Base-by-base conservation (phyloP, 78 protist genomes). In the Pigoraptor vietnamica region DNA sequence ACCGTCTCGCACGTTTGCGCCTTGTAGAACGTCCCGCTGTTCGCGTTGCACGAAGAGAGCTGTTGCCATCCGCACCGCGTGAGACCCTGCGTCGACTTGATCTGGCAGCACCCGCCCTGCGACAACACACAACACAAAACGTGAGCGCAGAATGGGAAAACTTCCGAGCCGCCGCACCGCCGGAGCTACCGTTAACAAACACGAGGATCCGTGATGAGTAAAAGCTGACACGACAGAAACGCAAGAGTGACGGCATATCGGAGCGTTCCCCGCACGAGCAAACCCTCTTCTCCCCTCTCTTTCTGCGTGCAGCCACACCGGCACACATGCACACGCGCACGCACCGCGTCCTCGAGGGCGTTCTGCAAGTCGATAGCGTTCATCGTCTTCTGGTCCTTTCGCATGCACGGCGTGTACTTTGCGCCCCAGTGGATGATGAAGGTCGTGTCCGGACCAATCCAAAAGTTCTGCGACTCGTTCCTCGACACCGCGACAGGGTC, bases 361-460 rank as follows among this genome's bases (percentile, higher is more conserved):
- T 14, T 79, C 84, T 79, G 84, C 34, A 1, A 21, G 84, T 14
- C 84, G 1, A 79, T 14, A 2, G 23, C 84, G 10, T 25, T 25
- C 9, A 79, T 25, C 10, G 32, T 79, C 21, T 25, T 25, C 6
- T 14, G n/a, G 37, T 90, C 92, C 19, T 37, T 84, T 1, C 92
- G 81, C 88, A 90, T 90, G 32, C 92, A 90, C 38, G 92, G 92
- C 1, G 92, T 33, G 82, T 79, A 90, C 39, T 90, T 90, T 35
- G 92, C 92, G 21, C 92, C 92, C 36, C 19, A 39, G 25, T n/a
- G n/a, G 37, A 55, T 89, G 81, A 89, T 6, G 90, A 55, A 55
- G 14, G 0, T 34, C 91, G 81, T 90, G 91, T 90, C 91, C 32
- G 91, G 91, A 25, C 91, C 91, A n/a, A 90, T 90, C 91, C 91